Conservation (phyloP, 768 basidiomycete species). For the Suillus luteus region DNA sequence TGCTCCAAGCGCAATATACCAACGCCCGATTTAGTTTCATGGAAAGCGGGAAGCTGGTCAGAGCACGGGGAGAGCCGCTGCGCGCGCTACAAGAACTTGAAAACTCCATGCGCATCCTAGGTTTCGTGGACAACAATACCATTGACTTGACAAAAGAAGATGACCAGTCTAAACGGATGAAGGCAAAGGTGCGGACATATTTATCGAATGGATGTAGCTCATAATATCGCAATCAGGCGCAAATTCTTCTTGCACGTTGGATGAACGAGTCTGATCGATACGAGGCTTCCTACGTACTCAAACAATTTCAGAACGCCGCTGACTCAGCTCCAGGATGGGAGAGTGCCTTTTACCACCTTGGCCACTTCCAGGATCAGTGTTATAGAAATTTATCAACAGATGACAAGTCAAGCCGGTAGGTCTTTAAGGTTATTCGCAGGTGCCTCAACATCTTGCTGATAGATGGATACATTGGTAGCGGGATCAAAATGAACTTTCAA, state of each 20-base stretch:
- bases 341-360: conserved; percentile 82
- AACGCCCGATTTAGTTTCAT: conserved; percentile 78
- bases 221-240: conserved; percentile 49
- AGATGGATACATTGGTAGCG: conserved; percentile 38
- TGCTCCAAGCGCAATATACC: conserved; percentile 82
- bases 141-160: conserved; percentile 60
- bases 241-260: conserved; percentile 86
- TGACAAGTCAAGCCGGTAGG: conserved; percentile 51
- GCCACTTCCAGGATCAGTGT: conserved; percentile 84
- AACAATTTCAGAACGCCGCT: conserved; percentile 54
- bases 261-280: conserved; percentile 88
- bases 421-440: neutral
- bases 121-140: conserved; percentile 45
- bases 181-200: conserved; percentile 62
- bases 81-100: conserved; percentile 88
- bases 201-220: conserved; percentile 6
- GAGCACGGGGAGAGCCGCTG: conserved; percentile 75
- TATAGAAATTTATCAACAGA: conserved; percentile 59
- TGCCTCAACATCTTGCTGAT: neutral
- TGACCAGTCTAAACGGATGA: conserved; percentile 52
- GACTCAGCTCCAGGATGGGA: conserved; percentile 66
- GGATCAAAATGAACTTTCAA: conserved; percentile 61
- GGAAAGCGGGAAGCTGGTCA: conserved; percentile 86
- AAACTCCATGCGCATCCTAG: conserved; percentile 59
- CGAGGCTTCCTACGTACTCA: conserved; percentile 61